These are phyloP conservation scores for Macaranga tanarius DNA, from an alignment of 441 rosid species.

Conservation along the genomic window DNA sequence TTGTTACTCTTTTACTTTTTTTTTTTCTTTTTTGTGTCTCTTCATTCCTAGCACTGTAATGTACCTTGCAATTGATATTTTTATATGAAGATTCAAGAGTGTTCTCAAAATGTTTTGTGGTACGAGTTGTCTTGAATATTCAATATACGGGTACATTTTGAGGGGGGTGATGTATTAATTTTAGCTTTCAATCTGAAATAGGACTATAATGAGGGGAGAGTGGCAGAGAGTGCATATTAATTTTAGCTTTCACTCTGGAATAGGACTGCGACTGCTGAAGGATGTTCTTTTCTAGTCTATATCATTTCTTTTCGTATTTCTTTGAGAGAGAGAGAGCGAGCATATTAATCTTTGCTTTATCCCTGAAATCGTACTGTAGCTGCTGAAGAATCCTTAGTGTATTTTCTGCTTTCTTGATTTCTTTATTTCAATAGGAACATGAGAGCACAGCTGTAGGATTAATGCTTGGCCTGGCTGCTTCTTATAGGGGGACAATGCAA, in stretches of 20 bases:
- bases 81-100: background rate
- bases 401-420: slow-evolving; percentile 15
- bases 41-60: background rate
- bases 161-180: too few relatives aligned
- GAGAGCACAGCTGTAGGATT: slow-evolving; percentile 92
- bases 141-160: too few relatives aligned
- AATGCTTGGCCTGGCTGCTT: slow-evolving; percentile 98
- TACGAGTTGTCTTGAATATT: background rate
- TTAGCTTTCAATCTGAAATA: too few relatives aligned
- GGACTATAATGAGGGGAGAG: background rate
- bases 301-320: background rate
- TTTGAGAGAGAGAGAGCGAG: background rate
- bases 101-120: background rate
- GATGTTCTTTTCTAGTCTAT: background rate
- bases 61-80: background rate
- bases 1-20: background rate
- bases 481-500: slow-evolving; percentile 94
- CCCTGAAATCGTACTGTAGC: too few relatives aligned
- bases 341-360: too few relatives aligned
- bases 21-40: background rate
- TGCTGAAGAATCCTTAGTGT: slow-evolving; percentile 9
- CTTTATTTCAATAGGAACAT: slow-evolving; percentile 61
- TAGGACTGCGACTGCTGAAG: background rate
- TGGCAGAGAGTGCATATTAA: background rate
- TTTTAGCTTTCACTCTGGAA: background rate